Conservation (phyloP, 768 basidiomycete genomes). For the Lactarius sanguifluus region DNA sequence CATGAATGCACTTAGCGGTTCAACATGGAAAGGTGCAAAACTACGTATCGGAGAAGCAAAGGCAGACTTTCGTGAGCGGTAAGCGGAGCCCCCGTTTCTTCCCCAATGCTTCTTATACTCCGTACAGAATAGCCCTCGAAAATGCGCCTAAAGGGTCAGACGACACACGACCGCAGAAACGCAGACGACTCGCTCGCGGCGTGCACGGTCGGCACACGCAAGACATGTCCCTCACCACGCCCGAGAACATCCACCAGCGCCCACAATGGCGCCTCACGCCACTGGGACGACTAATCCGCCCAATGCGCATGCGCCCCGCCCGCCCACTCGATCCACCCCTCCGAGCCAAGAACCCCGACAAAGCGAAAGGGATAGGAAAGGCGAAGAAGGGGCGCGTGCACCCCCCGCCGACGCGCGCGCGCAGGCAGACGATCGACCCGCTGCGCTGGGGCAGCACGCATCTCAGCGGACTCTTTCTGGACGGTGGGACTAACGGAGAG, state of each 20-base stretch:
- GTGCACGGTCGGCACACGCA: slow-evolving; percentile 46
- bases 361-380: slow-evolving; percentile 32
- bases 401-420: slow-evolving; percentile 56
- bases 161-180: slow-evolving; percentile 46
- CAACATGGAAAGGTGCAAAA: slow-evolving; percentile 87
- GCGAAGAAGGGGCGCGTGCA: slow-evolving; percentile 47
- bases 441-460: slow-evolving; percentile 68
- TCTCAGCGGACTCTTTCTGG: slow-evolving; percentile 68
- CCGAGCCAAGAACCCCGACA: slow-evolving; percentile 30
- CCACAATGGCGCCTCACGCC: slow-evolving; percentile 70
- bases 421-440: slow-evolving; percentile 69
- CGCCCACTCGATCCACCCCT: slow-evolving; percentile 47
- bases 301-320: slow-evolving; percentile 68
- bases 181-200: slow-evolving; percentile 38
- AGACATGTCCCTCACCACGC: slow-evolving; percentile 67
- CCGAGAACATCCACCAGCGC: slow-evolving; percentile 51
- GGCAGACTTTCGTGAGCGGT: slow-evolving; percentile 69
- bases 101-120: slow-evolving; percentile 24
- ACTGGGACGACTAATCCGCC: slow-evolving; percentile 62
- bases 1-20: slow-evolving; percentile 72
- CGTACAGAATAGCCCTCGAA: slow-evolving; percentile 40
- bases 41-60: slow-evolving; percentile 82
- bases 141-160: slow-evolving; percentile 33
- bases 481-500: slow-evolving; percentile 18
- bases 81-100: slow-evolving; percentile 20